Evolutionary conservation across 495 filamentous ascomycete genomes (phyloP).

Genomic region (Talaromyces thailandensis): DNA sequence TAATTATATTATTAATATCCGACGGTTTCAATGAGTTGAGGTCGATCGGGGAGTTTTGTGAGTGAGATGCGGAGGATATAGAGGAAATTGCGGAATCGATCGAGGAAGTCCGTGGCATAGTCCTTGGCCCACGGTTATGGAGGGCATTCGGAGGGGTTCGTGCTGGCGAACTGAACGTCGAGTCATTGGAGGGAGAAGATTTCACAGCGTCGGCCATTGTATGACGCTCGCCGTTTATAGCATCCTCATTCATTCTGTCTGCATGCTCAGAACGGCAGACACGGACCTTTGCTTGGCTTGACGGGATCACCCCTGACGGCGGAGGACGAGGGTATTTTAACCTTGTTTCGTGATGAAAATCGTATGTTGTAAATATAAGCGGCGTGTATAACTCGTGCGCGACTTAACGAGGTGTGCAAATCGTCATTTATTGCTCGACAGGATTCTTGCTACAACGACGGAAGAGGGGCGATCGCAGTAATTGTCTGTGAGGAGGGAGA

Average conservation of each 20-base stretch:
- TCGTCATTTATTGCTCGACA: background rate
- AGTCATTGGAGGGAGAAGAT: background rate
- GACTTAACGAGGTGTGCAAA: background rate
- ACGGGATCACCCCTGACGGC: background rate
- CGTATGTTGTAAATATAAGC: background rate
- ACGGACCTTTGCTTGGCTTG: background rate
- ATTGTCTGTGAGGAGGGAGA: background rate
- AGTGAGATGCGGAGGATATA: constrained; percentile 59
- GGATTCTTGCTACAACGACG: background rate
- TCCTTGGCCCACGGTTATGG: constrained; percentile 30
- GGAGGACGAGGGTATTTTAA: background rate
- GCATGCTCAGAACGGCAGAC: background rate
- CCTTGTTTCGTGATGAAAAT: background rate
- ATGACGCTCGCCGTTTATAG: constrained; percentile 3
- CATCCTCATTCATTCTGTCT: constrained; percentile 7
- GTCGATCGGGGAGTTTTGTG: constrained; percentile 58
- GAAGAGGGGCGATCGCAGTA: background rate
- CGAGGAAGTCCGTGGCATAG: constrained; percentile 72
- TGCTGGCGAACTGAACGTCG: constrained; percentile 5
- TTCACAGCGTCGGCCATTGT: constrained; percentile 2
- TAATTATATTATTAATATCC: constrained; percentile 65
- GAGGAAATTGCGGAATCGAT: constrained; percentile 93
- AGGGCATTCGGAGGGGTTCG: constrained; percentile 20
- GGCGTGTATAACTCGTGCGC: background rate
- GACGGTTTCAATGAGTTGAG: constrained; percentile 34